phyloP scores from a whole-genome alignment of 2,329 filamentous ascomycete genomes.

The Diaporthe vaccinii region DNA sequence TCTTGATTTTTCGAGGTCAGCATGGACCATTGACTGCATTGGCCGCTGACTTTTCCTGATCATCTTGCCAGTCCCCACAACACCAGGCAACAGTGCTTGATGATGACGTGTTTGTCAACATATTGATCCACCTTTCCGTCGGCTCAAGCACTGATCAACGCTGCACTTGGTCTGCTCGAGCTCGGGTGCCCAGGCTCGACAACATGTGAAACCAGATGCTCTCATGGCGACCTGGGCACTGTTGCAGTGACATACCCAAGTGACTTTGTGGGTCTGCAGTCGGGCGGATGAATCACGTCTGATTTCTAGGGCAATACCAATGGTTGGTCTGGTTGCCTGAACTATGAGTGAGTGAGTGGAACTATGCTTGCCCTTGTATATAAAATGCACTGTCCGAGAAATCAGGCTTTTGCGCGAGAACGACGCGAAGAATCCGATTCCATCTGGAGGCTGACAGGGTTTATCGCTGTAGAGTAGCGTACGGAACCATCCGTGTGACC shows the following conservation, averaged over 20 bases:
- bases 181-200: background rate
- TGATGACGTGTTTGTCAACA: background rate
- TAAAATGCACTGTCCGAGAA: background rate
- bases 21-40: background rate
- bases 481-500: background rate
- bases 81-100: background rate
- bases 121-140: background rate
- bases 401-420: background rate
- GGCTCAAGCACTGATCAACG: background rate
- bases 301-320: background rate
- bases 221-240: background rate
- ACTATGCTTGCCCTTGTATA: background rate
- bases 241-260: background rate
- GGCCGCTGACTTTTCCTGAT: background rate
- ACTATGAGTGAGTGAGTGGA: background rate
- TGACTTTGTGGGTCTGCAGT: background rate
- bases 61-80: background rate
- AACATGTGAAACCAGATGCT: background rate
- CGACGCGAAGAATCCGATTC: background rate
- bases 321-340: background rate
- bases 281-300: background rate
- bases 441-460: background rate
- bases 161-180: background rate
- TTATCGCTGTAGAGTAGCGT: background rate
- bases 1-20: background rate